These are phyloP conservation scores for Iberis amara DNA, from an alignment of 441 rosid genomes.

Conservation along the genomic window DNA sequence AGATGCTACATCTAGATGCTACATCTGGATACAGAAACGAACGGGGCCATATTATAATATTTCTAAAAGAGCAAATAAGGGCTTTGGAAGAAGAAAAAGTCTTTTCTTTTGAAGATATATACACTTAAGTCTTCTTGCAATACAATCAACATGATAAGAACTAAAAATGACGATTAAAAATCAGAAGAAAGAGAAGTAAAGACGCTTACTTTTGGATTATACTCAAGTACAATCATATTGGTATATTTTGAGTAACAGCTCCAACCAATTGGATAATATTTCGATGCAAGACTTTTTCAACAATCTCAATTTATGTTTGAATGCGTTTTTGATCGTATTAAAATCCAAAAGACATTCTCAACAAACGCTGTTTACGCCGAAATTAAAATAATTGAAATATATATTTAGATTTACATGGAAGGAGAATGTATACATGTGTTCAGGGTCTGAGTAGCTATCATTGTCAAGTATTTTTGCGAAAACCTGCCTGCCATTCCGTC, in stretches of 20 bases:
- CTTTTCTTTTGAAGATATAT: too few species aligned
- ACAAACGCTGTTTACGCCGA: background rate
- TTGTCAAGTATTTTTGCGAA: slow-evolving; percentile 81
- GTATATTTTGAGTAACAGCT: slow-evolving; percentile 92
- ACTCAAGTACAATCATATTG: slow-evolving; percentile 88
- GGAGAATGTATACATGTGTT: slow-evolving; percentile 53
- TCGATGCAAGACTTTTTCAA: slow-evolving; percentile 85
- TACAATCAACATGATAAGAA: too few species aligned
- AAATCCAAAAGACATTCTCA: background rate
- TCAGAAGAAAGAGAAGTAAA: background rate
- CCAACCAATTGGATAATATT: slow-evolving; percentile 96
- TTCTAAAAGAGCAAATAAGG: too few species aligned
- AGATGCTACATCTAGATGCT: too few species aligned
- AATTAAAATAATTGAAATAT: too few species aligned
- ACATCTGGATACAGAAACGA: too few species aligned
- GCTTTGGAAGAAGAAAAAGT: too few species aligned
- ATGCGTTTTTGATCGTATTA: slow-evolving; percentile 39
- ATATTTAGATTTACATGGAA: background rate
- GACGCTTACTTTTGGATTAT: slow-evolving; percentile 56
- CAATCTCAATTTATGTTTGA: slow-evolving; percentile 71
- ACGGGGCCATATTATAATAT: too few species aligned
- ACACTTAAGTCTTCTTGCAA: too few species aligned
- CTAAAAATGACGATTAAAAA: too few species aligned
- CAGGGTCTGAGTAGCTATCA: slow-evolving; percentile 66
- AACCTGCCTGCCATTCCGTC: slow-evolving; percentile 94